Conservation (phyloP, 2,329 filamentous ascomycete species). For the Colletotrichum somersetense region DNA sequence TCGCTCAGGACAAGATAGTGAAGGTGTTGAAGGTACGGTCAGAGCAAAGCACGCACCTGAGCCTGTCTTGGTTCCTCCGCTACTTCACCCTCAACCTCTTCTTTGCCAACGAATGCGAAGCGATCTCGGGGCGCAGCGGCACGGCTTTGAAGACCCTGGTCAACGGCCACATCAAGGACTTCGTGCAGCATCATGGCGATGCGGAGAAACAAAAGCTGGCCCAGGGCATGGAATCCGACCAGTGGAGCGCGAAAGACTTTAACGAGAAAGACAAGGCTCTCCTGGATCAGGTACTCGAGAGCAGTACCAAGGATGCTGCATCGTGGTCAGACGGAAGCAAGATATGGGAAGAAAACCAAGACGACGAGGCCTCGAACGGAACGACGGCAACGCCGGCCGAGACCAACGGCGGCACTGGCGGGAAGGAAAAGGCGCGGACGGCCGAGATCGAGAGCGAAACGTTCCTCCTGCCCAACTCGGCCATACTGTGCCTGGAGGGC, state of each 20-base stretch:
- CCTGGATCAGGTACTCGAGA: conserved; percentile 74
- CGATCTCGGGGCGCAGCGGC: conserved; percentile 83
- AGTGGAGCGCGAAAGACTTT: conserved; percentile 85
- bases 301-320: conserved; percentile 77
- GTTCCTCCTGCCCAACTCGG: conserved; percentile 88
- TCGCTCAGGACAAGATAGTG: conserved; percentile 81
- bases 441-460: conserved; percentile 87
- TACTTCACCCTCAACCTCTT: conserved; percentile 87
- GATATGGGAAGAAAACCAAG: conserved; percentile 62
- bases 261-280: conserved; percentile 70
- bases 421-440: conserved; percentile 75
- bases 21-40: conserved; percentile 83
- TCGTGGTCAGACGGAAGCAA: conserved; percentile 74
- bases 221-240: conserved; percentile 82
- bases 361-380: conserved; percentile 38
- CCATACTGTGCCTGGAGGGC: conserved; percentile 82
- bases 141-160: conserved; percentile 82
- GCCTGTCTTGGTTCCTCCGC: conserved; percentile 78
- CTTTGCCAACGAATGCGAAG: conserved; percentile 89
- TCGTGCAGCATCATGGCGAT: conserved; percentile 79
- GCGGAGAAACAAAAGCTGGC: conserved; percentile 80
- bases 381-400: conserved; percentile 52
- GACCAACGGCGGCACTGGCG: conserved; percentile 60
- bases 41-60: conserved; percentile 77
- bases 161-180: conserved; percentile 85